phyloP scores from a whole-genome alignment of 2,329 filamentous ascomycete species.

The Exophiala aquamarina region DNA sequence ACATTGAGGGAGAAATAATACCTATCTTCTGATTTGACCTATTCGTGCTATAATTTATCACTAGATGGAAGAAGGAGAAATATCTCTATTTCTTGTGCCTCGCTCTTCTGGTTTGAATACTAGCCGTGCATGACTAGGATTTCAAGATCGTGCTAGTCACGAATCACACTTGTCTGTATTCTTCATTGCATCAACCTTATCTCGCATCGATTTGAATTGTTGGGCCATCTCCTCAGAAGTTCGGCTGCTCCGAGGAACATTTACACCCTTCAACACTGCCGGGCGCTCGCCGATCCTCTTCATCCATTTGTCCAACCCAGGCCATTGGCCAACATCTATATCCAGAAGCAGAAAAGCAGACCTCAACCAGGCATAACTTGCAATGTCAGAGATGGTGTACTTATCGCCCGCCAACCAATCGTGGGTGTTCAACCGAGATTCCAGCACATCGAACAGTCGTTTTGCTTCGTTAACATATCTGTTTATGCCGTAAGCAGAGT shows the following conservation, averaged over 20 bases:
- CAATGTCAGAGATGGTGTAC: slow-evolving; percentile 50
- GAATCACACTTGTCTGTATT: no score
- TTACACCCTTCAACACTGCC: slow-evolving; percentile 29
- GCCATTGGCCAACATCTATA: slow-evolving; percentile 34
- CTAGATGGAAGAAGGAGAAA: no score
- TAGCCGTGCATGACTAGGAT: no score
- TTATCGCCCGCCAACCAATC: slow-evolving; percentile 48
- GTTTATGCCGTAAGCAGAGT: slow-evolving; percentile 47
- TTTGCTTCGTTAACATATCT: slow-evolving; percentile 51
- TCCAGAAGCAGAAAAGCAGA: slow-evolving; percentile 26
- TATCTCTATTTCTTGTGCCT: no score
- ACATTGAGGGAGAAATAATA: no score
- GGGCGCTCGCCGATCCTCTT: slow-evolving; percentile 31
- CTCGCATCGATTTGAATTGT: no score
- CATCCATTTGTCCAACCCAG: slow-evolving; percentile 34
- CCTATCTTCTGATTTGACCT: no score
- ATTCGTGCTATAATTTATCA: no score
- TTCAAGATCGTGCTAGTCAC: no score
- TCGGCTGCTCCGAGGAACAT: slow-evolving; percentile 6
- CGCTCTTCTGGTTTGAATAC: no score
- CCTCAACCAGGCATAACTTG: slow-evolving; percentile 46
- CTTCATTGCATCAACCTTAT: no score
- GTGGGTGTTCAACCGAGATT: slow-evolving; percentile 41
- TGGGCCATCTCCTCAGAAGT: neutral
- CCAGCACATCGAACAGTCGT: slow-evolving; percentile 48